phyloP scores from a whole-genome alignment of 2,329 filamentous ascomycete genomes.

The Pyricularia pennisetigena region DNA sequence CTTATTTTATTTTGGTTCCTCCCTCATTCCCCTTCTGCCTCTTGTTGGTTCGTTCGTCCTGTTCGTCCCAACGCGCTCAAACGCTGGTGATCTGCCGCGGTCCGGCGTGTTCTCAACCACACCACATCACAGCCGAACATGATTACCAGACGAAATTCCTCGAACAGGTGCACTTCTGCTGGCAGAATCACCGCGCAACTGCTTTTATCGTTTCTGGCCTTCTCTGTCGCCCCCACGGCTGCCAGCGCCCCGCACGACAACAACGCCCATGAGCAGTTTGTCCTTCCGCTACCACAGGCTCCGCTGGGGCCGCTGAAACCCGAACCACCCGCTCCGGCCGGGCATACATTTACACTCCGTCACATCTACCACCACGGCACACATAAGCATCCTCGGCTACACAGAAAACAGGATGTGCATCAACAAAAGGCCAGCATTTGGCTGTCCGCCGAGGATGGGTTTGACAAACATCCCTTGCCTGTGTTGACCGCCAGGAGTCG shows the following conservation, averaged over 20 bases:
- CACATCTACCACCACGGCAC: constrained; percentile 93
- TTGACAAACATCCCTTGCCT: constrained; percentile 38
- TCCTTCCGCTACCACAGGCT: constrained; percentile 31
- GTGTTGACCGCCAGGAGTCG: constrained; percentile 54
- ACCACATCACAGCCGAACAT: constrained; percentile 11
- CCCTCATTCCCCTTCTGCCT: neutral
- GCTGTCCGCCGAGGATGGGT: constrained; percentile 49
- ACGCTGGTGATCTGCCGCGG: neutral
- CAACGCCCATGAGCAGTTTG: constrained; percentile 25
- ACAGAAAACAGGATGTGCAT: constrained; percentile 63
- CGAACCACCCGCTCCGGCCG: constrained; percentile 35
- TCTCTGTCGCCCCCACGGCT: constrained; percentile 34
- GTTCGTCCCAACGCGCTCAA: neutral
- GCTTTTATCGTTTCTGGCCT: constrained; percentile 57
- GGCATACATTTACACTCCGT: constrained; percentile 59
- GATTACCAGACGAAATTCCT: constrained; percentile 14
- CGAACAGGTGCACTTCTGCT: constrained; percentile 39
- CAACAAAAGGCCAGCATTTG: constrained; percentile 50
- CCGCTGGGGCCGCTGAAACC: constrained; percentile 28
- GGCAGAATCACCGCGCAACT: constrained; percentile 53
- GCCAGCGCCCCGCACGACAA: constrained; percentile 20
- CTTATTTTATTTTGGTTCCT: neutral
- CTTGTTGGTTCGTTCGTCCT: neutral
- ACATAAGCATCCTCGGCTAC: constrained; percentile 64
- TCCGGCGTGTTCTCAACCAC: neutral